Evolutionary conservation across 352 stramenopile species (phyloP), one percentile per base, ranked within the genome.

Genomic region (Globisporangium heterothallicum): DNA sequence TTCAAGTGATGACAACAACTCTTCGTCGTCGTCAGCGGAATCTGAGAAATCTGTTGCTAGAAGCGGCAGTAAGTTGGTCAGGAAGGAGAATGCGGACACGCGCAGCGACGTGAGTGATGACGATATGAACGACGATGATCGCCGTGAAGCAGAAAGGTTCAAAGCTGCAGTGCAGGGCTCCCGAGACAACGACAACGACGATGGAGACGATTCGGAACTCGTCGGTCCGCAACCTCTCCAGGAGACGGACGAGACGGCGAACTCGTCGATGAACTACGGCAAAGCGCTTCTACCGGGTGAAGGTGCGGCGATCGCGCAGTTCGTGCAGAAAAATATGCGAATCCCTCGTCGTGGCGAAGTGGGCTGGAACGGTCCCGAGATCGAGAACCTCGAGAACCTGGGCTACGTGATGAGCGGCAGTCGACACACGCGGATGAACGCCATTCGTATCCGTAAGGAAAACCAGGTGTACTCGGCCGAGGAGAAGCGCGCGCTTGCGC

Each of bases 401-500:
- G 91, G 91, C 38, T 97, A 96, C 68, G 97, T 99, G 44, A 99
- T 99, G 96, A 98, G 86, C 48, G 97, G 97, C 32, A 98, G 86
- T 49, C 90, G 97, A 34, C 96, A 99, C 76, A 86, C 96, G 52
- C 78, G 94, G 43, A 99, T 99, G 97, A 99, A 99, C 78, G 97
- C 95, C 8, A 92, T 99, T 42, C 95, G 97, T 71, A 95, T 99
- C 49, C 87, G 97, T 30, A 99, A 99, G 76, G 97, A 99, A 65
- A 99, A 99, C 78, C 97, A 99, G 68, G 96, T 99, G 53, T 99
- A 99, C 76, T 98, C 89, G 48, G 96, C 96, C 12, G 96, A 99
- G 71, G 97, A 99, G 75, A 98, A 99, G 68, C 84, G 95, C 25
- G 96, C 96, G 9, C 79, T 99, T 38, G 96, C 96, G 48, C 75